Conservation (phyloP, 2,329 filamentous ascomycete genomes). For the Trichothecium roseum region DNA sequence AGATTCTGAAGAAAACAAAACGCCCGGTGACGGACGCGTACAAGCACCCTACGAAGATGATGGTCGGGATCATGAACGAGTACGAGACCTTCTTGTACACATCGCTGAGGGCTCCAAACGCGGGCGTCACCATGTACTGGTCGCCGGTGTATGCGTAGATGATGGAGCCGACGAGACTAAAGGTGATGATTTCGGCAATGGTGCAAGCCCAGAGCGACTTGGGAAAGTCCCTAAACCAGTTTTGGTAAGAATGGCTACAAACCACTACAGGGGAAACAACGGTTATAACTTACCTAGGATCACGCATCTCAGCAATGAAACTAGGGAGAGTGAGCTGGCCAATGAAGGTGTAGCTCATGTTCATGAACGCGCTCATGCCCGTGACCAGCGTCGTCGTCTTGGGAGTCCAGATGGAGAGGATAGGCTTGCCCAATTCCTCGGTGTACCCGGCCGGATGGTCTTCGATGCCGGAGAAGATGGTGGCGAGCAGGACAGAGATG, state of each 20-base stretch:
- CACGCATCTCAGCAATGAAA: conserved; percentile 90
- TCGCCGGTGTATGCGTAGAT: conserved; percentile 84
- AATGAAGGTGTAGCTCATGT: conserved; percentile 94
- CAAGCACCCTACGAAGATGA: conserved; percentile 84
- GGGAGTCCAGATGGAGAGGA: conserved; percentile 58
- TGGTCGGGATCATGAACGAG: conserved; percentile 89
- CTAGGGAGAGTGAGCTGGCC: conserved; percentile 89
- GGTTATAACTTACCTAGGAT: conserved; percentile 32
- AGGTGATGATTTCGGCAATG: conserved; percentile 77
- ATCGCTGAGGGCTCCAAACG: conserved; percentile 73
- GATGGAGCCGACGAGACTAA: conserved; percentile 69
- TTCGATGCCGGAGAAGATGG: conserved; percentile 72
- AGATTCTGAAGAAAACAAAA: conserved; percentile 86
- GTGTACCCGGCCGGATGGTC: conserved; percentile 60
- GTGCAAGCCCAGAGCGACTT: conserved; percentile 90
- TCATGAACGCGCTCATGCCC: conserved; percentile 81
- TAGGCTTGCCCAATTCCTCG: conserved; percentile 47
- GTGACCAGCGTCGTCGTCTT: conserved; percentile 67
- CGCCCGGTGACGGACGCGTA: conserved; percentile 85
- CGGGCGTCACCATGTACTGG: conserved; percentile 79
- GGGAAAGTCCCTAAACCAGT: conserved; percentile 59
- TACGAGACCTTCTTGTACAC: conserved; percentile 82
- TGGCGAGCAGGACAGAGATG: conserved; percentile 73
- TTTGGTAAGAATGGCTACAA: conserved; percentile 31
- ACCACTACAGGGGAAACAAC: not conserved